Base-by-base conservation (phyloP, 495 filamentous ascomycete species). In the Aspergillus nidulans region DNA sequence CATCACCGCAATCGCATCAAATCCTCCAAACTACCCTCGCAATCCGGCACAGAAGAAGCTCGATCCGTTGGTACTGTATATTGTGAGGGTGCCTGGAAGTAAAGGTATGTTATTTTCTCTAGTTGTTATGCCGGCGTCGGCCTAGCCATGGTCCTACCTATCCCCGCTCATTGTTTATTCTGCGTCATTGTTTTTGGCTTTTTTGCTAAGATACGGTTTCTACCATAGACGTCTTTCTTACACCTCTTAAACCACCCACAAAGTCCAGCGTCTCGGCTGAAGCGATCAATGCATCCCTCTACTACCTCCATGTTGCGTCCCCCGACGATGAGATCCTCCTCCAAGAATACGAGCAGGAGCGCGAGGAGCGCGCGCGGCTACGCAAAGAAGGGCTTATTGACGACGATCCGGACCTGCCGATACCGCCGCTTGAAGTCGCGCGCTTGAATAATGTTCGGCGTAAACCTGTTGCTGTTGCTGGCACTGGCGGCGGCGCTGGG, bases 21-120 rank as follows among this genome's bases (percentile, higher is more conserved):
- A 94, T 65, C 92, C 94, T 38, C 92, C 92, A 28, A 77, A 81
- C 49, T 91, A 94, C 66, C 88, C 90, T 43, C 80, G 81, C 59
- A 87, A 84, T 73, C 87, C 83, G n/a, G 84, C 81, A 10, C 82
- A 85, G 57, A 69, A 76, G 53, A 76, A 71, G 55, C 78, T 83
- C 49, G 79, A 87, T 34, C 85, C 88, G 7, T 69, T 97, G 38
- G 82, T 84, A 3, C 76, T 97, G 20, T 97, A 97, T 65, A 95
- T 97, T 57, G 91, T 91, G 10, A 78, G 91, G 52, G 92, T 97
- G 0, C 92, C 92, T 2, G 92, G 94, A 13, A 95, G 87, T 57
- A 83, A 83, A 84, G 91, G 91, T 92, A 76, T 30, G 77, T 67
- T 26, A n/a, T n/a, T n/a, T n/a, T n/a, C n/a, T n/a, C n/a, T n/a